Evolutionary conservation across 2,329 filamentous ascomycete genomes (phyloP), one percentile per base, ranked within the genome.

Genomic region (Stemphylium lycopersici): DNA sequence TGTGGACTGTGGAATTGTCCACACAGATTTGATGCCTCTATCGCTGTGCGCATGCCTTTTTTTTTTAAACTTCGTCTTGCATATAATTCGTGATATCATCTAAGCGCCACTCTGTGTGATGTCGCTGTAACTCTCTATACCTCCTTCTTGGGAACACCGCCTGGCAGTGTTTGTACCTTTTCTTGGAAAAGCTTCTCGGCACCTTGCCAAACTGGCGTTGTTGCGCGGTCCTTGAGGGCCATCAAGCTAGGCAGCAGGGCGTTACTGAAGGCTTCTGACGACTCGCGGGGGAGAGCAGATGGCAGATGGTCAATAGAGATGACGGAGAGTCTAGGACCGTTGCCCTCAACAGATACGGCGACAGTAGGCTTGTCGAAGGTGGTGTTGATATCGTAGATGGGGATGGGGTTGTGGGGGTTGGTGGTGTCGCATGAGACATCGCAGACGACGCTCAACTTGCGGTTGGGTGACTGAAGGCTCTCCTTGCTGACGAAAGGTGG

Each of bases 361-460:
- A 96, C 87, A 1, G 91, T 96, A n/a, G 93, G 93, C 72, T 90
- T 87, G 72, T 87, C 85, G 72, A 97, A 97, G 18, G 91, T 95
- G 42, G 90, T 96, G 76, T 90, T 90, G 72, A 90, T 86, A 63
- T 83, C 82, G 81, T 96, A 96, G 71, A 96, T 87, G 20, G 92
- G 92, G 50, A 93, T 85, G 3, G 84, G 84, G 76, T 89, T 90
- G 78, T 89, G 81, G 2, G 86, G 85, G 63, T 88, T 91, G 31
- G 85, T 90, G 41, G 87, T 89, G 75, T 91, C 89, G 73, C 87
- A 89, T 34, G 69, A 73, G 47, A 77, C 75, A 49, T 77, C 75
- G 63, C 75, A 77, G 22, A 77, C 85, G 39, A 96, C 90, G 49
- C 84, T 86, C 48, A 97, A 84, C 70, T 87, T 89, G 72, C 93